Evolutionary conservation across 208 protist species (phyloP).

Genomic region (Acanthamoeba culbertsoni): DNA sequence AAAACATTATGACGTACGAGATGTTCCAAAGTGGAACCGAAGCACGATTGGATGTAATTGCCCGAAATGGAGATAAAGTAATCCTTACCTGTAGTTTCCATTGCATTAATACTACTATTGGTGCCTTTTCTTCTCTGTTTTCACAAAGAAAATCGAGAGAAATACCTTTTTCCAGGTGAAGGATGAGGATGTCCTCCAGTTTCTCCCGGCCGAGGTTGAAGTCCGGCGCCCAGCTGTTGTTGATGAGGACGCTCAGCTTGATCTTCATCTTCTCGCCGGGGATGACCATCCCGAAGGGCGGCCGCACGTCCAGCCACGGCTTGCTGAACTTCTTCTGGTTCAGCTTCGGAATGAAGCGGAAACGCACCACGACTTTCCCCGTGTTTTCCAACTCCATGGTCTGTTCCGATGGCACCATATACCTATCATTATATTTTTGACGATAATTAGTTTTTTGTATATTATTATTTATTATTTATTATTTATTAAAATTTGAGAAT

Average conservation of each 20-base stretch:
- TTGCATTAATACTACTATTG: neutral
- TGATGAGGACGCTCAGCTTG: slow-evolving; percentile 68
- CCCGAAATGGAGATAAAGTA: slow-evolving; percentile 72
- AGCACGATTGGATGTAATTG: slow-evolving; percentile 69
- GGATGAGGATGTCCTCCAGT: slow-evolving; percentile 81
- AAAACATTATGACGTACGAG: slow-evolving; percentile 52
- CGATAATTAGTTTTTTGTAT: neutral
- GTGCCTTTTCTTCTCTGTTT: neutral
- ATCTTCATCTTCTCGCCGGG: slow-evolving; percentile 71
- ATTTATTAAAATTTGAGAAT: neutral
- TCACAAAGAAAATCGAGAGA: neutral
- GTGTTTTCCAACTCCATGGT: slow-evolving; percentile 71
- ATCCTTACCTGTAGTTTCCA: slow-evolving; percentile 59
- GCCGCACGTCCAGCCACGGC: slow-evolving; percentile 77
- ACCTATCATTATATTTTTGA: neutral
- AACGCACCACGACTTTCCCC: slow-evolving; percentile 72
- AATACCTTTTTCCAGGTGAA: slow-evolving; percentile 81
- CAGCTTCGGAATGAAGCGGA: slow-evolving; percentile 79
- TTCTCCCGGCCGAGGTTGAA: slow-evolving; percentile 71
- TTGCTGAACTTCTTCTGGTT: slow-evolving; percentile 67
- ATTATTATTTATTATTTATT: neutral
- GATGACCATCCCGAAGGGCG: slow-evolving; percentile 60
- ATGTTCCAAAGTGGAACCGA: slow-evolving; percentile 72
- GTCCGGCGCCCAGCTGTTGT: slow-evolving; percentile 50
- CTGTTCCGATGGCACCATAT: neutral